phyloP scores from a whole-genome alignment of 1,284 basidiomycete genomes.

The Ustilago xerochloae region DNA sequence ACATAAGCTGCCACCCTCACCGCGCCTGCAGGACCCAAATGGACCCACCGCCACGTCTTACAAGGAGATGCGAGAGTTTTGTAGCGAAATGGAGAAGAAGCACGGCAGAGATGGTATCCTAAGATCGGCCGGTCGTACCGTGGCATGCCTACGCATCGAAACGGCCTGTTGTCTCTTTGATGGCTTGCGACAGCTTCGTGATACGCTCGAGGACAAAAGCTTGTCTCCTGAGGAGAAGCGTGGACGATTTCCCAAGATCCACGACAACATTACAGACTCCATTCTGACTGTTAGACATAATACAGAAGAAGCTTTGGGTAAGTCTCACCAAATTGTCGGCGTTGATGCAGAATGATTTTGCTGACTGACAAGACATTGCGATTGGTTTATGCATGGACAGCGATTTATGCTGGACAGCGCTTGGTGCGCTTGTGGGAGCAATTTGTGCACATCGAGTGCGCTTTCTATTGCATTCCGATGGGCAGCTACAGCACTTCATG shows the following conservation, averaged over 20 bases:
- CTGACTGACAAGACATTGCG: background rate
- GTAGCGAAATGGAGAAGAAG: slow-evolving; percentile 5
- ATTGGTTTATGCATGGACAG: background rate
- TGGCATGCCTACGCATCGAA: slow-evolving; percentile 8
- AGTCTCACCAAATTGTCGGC: background rate
- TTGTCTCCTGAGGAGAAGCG: slow-evolving; percentile 9
- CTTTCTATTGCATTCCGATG: slow-evolving; percentile 3
- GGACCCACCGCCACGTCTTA: background rate
- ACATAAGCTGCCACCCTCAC: background rate
- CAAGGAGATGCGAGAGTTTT: slow-evolving; percentile 18
- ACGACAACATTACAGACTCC: background rate
- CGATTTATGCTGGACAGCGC: slow-evolving; percentile 10
- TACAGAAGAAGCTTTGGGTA: slow-evolving; percentile 7
- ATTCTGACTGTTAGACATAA: slow-evolving; percentile 13
- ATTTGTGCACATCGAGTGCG: slow-evolving; percentile 16
- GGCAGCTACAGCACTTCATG: slow-evolving; percentile 9
- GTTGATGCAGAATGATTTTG: background rate
- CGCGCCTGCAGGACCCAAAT: slow-evolving; percentile 9
- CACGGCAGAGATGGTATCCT: slow-evolving; percentile 18
- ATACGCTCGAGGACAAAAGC: background rate
- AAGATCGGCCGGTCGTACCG: slow-evolving; percentile 23
- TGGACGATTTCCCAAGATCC: background rate
- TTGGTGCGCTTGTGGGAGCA: slow-evolving; percentile 25
- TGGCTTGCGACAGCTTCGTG: slow-evolving; percentile 1
- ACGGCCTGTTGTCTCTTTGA: slow-evolving; percentile 2